Base-by-base conservation (phyloP, 2,329 filamentous ascomycete species). In the Botryosphaeria dothidea region DNA sequence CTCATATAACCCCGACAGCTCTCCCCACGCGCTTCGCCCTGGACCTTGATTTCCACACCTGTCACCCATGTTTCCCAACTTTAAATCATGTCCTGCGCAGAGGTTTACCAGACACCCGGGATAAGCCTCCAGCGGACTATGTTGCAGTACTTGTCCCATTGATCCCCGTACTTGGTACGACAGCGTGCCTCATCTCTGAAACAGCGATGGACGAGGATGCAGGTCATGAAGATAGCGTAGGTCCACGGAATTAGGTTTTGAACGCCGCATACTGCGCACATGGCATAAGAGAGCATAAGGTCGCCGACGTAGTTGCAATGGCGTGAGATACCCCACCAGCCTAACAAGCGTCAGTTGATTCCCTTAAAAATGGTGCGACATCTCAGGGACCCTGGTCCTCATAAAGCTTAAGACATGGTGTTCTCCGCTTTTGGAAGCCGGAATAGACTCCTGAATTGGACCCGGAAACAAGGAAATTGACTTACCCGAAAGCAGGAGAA, bases 101-200 rank as follows among this genome's bases (percentile, higher is more conserved):
- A 11, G 7, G 7, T 23, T 58, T 29, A 66, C 65, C 65, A 72
- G 64, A 78, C 60, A 76, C 83, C 27, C 78, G 77, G 80, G 13
- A 82, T 65, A 11, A 82, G 73, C 25, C 79, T 76, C 76, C 77
- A 83, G 9, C 68, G 74, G 3, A 83, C 81, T 4, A 69, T 74
- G 21, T 65, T 66, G 66, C 80, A 80, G 68, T 84, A 83, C 48
- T 75, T 74, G 7, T 75, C 71, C 82, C 82, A 84, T 1, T 73
- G 73, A 2, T 73, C 68, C 2, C 82, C 81, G 63, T 84, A 83
- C 66, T 84, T 84, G 21, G 70, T 73, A 2, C 71, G 73, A 45
- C 80, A 83, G 8, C 81, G 72, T 60, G 76, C 74, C 69, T 84
- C 82, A 56, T 83, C 82, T 9, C 81, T 74, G 36, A 77, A 74